Evolutionary conservation across 805 yeast genomes (phyloP).

Genomic region (Ascoidea rubescens): DNA sequence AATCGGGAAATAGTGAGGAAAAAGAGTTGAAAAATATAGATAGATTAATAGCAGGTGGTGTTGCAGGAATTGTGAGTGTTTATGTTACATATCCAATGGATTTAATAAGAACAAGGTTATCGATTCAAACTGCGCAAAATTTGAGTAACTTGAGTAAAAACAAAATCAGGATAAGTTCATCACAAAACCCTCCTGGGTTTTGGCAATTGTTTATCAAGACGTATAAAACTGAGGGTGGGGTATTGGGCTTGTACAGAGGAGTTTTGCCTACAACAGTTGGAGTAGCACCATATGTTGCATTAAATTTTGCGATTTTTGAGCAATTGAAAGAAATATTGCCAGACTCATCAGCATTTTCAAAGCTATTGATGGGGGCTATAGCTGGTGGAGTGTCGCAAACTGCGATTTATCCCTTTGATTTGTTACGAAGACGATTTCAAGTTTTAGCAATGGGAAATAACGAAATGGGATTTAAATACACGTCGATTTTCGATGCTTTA

Average conservation of each 20-base stretch:
- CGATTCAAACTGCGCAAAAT: constrained; percentile 64
- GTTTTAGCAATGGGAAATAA: constrained; percentile 68
- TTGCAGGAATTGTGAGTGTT: constrained; percentile 73
- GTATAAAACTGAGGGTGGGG: constrained; percentile 70
- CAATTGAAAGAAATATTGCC: constrained; percentile 40
- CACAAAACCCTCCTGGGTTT: constrained; percentile 55
- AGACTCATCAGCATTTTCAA: constrained; percentile 31
- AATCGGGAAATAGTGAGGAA: constrained; percentile 26
- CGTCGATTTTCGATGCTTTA: constrained; percentile 65
- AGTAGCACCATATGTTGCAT: constrained; percentile 91
- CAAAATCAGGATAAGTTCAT: constrained; percentile 3
- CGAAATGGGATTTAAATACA: constrained; percentile 71
- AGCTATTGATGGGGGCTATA: constrained; percentile 67
- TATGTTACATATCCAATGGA: constrained; percentile 85
- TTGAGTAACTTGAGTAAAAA: constrained; percentile 22
- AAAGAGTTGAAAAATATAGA: constrained; percentile 35
- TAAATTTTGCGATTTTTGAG: constrained; percentile 86
- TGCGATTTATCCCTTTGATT: constrained; percentile 80
- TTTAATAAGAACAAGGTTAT: constrained; percentile 75
- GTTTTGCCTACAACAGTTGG: constrained; percentile 84
- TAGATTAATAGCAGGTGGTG: constrained; percentile 62
- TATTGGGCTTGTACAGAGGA: constrained; percentile 69
- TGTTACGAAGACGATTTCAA: constrained; percentile 80
- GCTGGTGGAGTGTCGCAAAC: constrained; percentile 88
- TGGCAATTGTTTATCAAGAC: constrained; percentile 40